phyloP scores from a whole-genome alignment of 2,329 filamentous ascomycete genomes.

The Ampelomyces quisqualis region DNA sequence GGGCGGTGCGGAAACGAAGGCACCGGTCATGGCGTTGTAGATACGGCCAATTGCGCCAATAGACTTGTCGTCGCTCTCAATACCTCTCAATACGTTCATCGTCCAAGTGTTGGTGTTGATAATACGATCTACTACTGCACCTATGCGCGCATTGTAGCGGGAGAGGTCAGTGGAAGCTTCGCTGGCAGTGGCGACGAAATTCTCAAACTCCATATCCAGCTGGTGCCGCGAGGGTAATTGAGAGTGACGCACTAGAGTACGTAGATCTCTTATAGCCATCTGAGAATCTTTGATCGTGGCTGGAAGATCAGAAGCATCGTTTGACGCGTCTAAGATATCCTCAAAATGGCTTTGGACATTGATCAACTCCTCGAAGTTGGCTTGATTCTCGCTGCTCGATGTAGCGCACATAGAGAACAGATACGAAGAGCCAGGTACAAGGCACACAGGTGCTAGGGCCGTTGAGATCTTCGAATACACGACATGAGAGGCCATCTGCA shows the following conservation, averaged over 20 bases:
- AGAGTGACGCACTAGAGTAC: constrained; percentile 70
- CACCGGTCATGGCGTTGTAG: constrained; percentile 53
- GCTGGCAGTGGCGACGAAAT: constrained; percentile 70
- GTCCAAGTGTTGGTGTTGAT: constrained; percentile 77
- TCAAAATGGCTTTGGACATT: constrained; percentile 74
- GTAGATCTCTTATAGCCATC: constrained; percentile 70
- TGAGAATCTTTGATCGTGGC: constrained; percentile 79
- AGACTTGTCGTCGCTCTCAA: constrained; percentile 50
- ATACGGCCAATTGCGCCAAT: constrained; percentile 46
- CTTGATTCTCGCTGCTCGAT: constrained; percentile 28
- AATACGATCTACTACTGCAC: constrained; percentile 70
- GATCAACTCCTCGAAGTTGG: constrained; percentile 74
- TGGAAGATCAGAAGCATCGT: constrained; percentile 66
- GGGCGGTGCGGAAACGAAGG: constrained; percentile 52
- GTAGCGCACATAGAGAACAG: constrained; percentile 62
- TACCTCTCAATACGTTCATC: constrained; percentile 64
- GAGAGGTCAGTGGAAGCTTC: constrained; percentile 67
- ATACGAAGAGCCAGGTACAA: constrained; percentile 64
- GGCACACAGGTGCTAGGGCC: constrained; percentile 68
- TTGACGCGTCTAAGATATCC: constrained; percentile 68
- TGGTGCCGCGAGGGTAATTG: constrained; percentile 67
- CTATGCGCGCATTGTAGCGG: constrained; percentile 74
- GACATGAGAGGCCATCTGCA: constrained; percentile 58
- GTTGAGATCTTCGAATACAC: constrained; percentile 63
- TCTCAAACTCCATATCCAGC: constrained; percentile 72